These are phyloP conservation scores for Blechomonas ayalai DNA, from an alignment of 208 protist genomes.

Conservation along the genomic window DNA sequence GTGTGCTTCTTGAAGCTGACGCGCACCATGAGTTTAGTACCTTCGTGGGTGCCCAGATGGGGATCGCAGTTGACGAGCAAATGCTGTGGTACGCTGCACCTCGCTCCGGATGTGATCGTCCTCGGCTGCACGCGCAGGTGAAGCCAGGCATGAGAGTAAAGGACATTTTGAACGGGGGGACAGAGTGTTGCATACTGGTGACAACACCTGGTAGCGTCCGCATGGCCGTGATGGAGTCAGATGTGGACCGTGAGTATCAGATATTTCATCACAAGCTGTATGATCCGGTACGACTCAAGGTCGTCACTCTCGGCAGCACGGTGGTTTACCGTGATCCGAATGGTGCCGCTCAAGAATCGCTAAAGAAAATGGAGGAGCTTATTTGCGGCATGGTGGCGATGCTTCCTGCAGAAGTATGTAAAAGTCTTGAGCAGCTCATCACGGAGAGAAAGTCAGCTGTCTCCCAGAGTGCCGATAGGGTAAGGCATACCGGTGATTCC, in stretches of 20 bases:
- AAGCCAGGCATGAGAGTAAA: slow-evolving; percentile 42
- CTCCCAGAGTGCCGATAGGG: no score
- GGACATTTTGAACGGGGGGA: slow-evolving; percentile 40
- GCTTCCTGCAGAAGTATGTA: slow-evolving; percentile 28
- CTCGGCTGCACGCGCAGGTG: slow-evolving; percentile 42
- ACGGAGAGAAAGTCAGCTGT: neutral
- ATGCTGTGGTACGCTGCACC: slow-evolving; percentile 55
- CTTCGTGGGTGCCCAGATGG: slow-evolving; percentile 41
- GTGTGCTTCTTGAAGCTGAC: slow-evolving; percentile 45
- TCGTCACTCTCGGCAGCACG: slow-evolving; percentile 66
- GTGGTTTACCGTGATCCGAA: slow-evolving; percentile 34
- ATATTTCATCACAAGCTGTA: slow-evolving; percentile 85
- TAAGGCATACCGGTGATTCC: no score
- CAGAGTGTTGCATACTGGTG: slow-evolving; percentile 72
- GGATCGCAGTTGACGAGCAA: slow-evolving; percentile 22
- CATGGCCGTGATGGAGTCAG: slow-evolving; percentile 21
- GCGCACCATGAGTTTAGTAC: slow-evolving; percentile 44
- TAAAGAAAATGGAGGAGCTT: slow-evolving; percentile 40
- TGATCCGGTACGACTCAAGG: slow-evolving; percentile 64
- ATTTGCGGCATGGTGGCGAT: slow-evolving; percentile 45
- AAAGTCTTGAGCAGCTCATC: slow-evolving; percentile 42
- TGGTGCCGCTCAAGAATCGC: slow-evolving; percentile 11
- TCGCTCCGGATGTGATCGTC: slow-evolving; percentile 8
- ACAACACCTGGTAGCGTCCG: slow-evolving; percentile 25
- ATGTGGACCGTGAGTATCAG: slow-evolving; percentile 34